These are phyloP conservation scores for Dissophora ornata DNA, from an alignment of 192 early-diverging fungal genomes.

Conservation along the genomic window DNA sequence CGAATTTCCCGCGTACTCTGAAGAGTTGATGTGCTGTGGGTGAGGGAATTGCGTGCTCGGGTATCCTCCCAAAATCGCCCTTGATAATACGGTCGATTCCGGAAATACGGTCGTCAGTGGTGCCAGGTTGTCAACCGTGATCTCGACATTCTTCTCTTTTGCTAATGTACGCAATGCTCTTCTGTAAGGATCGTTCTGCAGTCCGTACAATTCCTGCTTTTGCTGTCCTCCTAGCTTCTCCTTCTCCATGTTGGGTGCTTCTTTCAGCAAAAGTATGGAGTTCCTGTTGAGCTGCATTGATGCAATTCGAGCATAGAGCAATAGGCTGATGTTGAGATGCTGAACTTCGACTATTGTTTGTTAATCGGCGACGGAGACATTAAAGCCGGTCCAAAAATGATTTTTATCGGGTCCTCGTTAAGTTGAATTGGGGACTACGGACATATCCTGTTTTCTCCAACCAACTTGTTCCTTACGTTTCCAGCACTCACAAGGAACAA, in stretches of 20 bases:
- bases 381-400: no score
- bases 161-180: slow-evolving; percentile 1
- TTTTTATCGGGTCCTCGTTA: no score
- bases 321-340: no score
- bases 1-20: not conserved
- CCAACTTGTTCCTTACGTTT: no score
- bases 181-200: slow-evolving; percentile 16
- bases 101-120: slow-evolving; percentile 23
- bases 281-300: no score
- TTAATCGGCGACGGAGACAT: no score
- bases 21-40: not conserved
- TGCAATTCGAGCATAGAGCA: no score
- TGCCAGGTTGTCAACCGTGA: slow-evolving; percentile 14
- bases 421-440: no score
- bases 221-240: not conserved
- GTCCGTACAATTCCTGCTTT: no score
- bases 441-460: no score
- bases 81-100: slow-evolving; percentile 8
- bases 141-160: not conserved
- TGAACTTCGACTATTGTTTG: no score
- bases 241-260: slow-evolving; percentile 1
- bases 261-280: slow-evolving; percentile 44
- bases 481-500: no score
- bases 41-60: not conserved
- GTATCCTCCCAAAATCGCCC: slow-evolving; percentile 3